These are phyloP conservation scores for Trichoderma arundinaceum DNA, from an alignment of 2,329 filamentous ascomycete species.

Conservation along the genomic window DNA sequence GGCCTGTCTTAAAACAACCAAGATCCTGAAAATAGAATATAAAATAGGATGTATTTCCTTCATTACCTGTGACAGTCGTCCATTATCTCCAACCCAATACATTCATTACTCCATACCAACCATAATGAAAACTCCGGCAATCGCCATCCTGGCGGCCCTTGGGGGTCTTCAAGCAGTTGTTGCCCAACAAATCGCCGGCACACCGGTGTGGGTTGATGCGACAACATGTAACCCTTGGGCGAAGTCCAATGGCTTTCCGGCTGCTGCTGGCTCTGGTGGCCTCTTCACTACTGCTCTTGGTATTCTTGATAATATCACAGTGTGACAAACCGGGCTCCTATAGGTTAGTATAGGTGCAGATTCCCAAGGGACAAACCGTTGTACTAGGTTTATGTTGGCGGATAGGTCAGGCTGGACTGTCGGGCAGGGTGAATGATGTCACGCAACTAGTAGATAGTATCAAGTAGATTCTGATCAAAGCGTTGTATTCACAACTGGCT, in stretches of 20 bases:
- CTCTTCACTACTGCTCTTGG: constrained; percentile 5
- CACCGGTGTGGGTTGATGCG: constrained; percentile 6
- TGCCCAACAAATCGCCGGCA: neutral
- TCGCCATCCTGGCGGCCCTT: constrained; percentile 3
- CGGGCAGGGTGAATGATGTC: too few relatives aligned
- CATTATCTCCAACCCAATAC: constrained; percentile 4
- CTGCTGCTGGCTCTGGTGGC: constrained; percentile 11
- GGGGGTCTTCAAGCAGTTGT: neutral
- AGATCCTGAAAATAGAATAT: too few relatives aligned
- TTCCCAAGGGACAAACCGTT: too few relatives aligned
- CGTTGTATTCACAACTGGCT: too few relatives aligned
- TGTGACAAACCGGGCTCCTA: too few relatives aligned
- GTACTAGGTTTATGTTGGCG: neutral
- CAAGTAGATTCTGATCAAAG: too few relatives aligned
- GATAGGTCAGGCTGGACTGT: neutral
- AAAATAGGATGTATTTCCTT: too few relatives aligned
- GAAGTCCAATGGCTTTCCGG: neutral
- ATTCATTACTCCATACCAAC: neutral
- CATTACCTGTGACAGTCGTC: neutral
- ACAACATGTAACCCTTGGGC: constrained; percentile 7
- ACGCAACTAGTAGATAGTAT: too few relatives aligned
- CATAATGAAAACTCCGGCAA: neutral
- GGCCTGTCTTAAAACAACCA: too few relatives aligned
- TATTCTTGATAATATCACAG: neutral
- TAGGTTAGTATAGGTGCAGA: too few relatives aligned